Base-by-base conservation (phyloP, 1,284 basidiomycete genomes). In the Apiotrichum gracile region DNA sequence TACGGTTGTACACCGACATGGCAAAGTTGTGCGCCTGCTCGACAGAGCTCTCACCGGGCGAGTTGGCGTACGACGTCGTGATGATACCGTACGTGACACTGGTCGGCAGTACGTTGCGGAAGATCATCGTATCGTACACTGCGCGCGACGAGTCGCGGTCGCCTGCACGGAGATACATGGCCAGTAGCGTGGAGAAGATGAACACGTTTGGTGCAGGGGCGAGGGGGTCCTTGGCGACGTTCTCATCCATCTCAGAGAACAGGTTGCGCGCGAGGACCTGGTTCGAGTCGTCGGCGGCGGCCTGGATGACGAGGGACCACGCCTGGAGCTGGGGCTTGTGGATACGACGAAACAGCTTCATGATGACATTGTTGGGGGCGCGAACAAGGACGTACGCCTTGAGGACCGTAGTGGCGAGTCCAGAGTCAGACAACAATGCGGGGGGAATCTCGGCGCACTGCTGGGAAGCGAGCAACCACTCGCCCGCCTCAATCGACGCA, bases 361-460 rank as follows among this genome's bases (percentile, higher is more conserved):
- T 77, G 25, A 93, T 84, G 29, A 83, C 72, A 34, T 77, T 74
- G 64, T 87, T 86, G 0, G 93, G 89, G 3, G 88, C 82, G 13
- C 86, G 87, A 48, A 89, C 82, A 40, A 86, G 77, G 45, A 97
- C 83, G 64, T 91, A 87, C 1, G 90, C 88, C 75, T 91, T 91
- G 63, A 97, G 77, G 24, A 97, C 79, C 19, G 84, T 85, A 68
- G 91, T 91, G 33, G 22, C 34, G 24, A 38, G 25, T 5, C 13
- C 43, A 5, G 17, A 12, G 12, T 19, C 5, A 10, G 19, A 19
- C 10, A 45, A 5, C 47, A 92, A 72, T 3, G 59, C 29, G 2
- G 4, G 4, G 0, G 68, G 62, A 2, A 73, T 51, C 1, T 26
- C 16, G 6, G 57, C 49, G 51, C 63, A 72, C 14, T 63, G 52